Evolutionary conservation across 768 basidiomycete species (phyloP).

Genomic region (Tricholoma matsutake): DNA sequence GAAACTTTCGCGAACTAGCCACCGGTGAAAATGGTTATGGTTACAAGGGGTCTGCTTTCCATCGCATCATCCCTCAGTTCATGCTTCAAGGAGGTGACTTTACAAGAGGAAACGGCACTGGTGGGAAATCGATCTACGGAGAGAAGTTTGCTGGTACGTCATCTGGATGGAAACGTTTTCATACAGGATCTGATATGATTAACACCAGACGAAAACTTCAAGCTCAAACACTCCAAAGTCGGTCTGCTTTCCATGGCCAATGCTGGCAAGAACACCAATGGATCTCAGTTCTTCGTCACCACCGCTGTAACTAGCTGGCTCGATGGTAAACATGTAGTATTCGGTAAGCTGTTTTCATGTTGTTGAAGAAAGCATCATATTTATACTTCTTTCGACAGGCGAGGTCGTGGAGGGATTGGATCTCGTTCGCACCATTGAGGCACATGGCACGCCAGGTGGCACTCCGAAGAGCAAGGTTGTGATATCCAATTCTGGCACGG

Average conservation of each 20-base stretch:
- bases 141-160: conserved; percentile 57
- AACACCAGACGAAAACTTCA: conserved; percentile 77
- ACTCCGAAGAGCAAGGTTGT: conserved; percentile 41
- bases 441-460: conserved; percentile 36
- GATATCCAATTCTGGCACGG: conserved; percentile 55
- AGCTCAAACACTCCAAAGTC: conserved; percentile 66
- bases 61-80: conserved; percentile 79
- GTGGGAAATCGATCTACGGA: conserved; percentile 80
- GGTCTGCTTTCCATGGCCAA: conserved; percentile 81
- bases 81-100: conserved; percentile 95
- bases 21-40: conserved; percentile 74
- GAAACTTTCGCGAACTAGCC: conserved; percentile 88
- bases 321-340: conserved; percentile 83
- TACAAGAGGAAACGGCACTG: conserved; percentile 63
- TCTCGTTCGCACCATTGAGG: conserved; percentile 45
- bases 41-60: conserved; percentile 68
- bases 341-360: conserved; percentile 46
- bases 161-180: neutral
- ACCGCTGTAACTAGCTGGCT: conserved; percentile 77
- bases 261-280: conserved; percentile 79
- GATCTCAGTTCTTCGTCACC: conserved; percentile 88
- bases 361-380: neutral
- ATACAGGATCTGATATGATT: neutral
- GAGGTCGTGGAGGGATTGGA: conserved; percentile 69
- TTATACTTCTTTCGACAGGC: conserved; percentile 27